These are phyloP conservation scores for Pontederia crassipes DNA, from an alignment of 176 grass and related monocot genomes.

Conservation along the genomic window DNA sequence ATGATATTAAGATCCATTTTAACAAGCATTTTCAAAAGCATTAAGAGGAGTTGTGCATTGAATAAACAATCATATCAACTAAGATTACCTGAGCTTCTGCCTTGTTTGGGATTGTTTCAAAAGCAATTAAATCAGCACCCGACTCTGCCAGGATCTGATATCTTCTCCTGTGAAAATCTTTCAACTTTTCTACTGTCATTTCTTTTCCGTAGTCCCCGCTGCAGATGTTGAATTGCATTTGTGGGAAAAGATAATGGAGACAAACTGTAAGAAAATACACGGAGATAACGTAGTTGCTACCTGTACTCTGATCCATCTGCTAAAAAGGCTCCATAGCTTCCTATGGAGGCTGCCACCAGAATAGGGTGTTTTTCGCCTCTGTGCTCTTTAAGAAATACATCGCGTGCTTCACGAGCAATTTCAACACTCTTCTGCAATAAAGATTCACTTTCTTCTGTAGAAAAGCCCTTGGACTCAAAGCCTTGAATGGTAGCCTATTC, in stretches of 20 bases:
- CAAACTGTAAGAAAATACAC: not conserved
- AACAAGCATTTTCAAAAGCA: too few relatives aligned
- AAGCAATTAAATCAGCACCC: slow-evolving; percentile 76
- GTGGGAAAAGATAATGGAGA: not conserved
- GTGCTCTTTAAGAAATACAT: slow-evolving; percentile 45
- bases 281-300: slow-evolving; percentile 17
- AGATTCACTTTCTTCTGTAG: slow-evolving; percentile 53
- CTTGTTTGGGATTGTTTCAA: slow-evolving; percentile 96
- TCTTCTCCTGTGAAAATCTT: slow-evolving; percentile 79
- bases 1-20: too few relatives aligned
- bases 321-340: slow-evolving; percentile 95
- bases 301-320: slow-evolving; percentile 98
- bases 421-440: slow-evolving; percentile 65
- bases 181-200: slow-evolving; percentile 51
- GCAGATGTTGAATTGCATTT: not conserved
- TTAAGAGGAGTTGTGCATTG: slow-evolving; percentile 14
- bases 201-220: slow-evolving; percentile 80
- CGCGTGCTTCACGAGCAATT: slow-evolving; percentile 69
- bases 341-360: slow-evolving; percentile 72
- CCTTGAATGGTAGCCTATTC: slow-evolving; percentile 82
- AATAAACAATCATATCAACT: not conserved
- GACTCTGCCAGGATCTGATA: slow-evolving; percentile 73
- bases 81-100: slow-evolving; percentile 68
- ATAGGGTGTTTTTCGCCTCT: slow-evolving; percentile 29
- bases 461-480: slow-evolving; percentile 66